Evolutionary conservation across 2,329 filamentous ascomycete genomes (phyloP).

Genomic region (Zopfia rhizophila): DNA sequence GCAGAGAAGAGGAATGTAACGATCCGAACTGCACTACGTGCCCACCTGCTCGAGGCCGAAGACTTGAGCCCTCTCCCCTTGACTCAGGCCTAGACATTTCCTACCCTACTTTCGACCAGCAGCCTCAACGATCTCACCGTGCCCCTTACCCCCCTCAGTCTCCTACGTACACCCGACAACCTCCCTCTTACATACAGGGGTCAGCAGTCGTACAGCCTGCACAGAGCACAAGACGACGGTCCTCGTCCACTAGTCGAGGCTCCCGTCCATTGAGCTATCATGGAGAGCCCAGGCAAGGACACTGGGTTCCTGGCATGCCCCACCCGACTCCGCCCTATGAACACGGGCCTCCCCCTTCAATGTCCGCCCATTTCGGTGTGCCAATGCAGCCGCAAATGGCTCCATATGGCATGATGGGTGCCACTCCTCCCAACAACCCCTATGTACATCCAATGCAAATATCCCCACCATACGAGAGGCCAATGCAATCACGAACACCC

Average conservation of each 20-base stretch:
- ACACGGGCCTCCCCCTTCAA: slow-evolving; percentile 44
- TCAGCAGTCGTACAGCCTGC: slow-evolving; percentile 42
- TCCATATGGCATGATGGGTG: slow-evolving; percentile 22
- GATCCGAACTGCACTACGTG: slow-evolving; percentile 44
- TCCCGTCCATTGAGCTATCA: slow-evolving; percentile 47
- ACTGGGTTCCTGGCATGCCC: slow-evolving; percentile 34
- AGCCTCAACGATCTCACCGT: slow-evolving; percentile 45
- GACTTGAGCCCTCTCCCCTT: slow-evolving; percentile 30
- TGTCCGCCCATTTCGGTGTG: slow-evolving; percentile 38
- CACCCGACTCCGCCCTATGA: slow-evolving; percentile 38
- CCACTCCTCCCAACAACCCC: slow-evolving; percentile 25
- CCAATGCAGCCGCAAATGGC: slow-evolving; percentile 27
- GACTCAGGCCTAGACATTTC: slow-evolving; percentile 44
- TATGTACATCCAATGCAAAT: slow-evolving; percentile 25
- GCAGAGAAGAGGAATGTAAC: slow-evolving; percentile 39
- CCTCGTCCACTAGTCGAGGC: slow-evolving; percentile 27
- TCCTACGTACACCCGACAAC: slow-evolving; percentile 37
- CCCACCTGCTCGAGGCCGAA: slow-evolving; percentile 25
- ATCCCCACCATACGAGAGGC: slow-evolving; percentile 32
- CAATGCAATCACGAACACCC: slow-evolving; percentile 26
- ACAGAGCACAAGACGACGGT: slow-evolving; percentile 34
- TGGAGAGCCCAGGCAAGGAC: slow-evolving; percentile 31
- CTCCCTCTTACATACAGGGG: slow-evolving; percentile 34
- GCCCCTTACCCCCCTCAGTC: slow-evolving; percentile 40
- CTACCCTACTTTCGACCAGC: slow-evolving; percentile 32